Evolutionary conservation across 2,329 filamentous ascomycete genomes (phyloP).

Genomic region (Microdochium trichocladiopsis): DNA sequence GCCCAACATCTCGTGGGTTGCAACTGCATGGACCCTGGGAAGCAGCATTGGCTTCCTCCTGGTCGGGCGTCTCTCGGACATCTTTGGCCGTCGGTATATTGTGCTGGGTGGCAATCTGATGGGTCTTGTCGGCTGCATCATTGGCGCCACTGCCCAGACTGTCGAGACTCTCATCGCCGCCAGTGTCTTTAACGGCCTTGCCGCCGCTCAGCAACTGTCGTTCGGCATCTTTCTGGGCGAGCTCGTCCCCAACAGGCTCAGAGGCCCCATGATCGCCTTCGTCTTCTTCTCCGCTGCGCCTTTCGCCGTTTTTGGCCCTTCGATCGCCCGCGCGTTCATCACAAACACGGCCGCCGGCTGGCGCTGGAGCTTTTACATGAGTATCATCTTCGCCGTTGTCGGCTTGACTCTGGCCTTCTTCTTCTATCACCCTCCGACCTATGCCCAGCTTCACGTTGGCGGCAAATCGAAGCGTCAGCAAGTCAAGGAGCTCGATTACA

Average conservation of each 20-base stretch:
- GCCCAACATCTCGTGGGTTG: slow-evolving; percentile 22
- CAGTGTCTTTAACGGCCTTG: slow-evolving; percentile 28
- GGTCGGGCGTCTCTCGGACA: slow-evolving; percentile 32
- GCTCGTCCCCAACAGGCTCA: slow-evolving; percentile 33
- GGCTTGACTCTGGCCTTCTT: slow-evolving; percentile 30
- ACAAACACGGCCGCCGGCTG: slow-evolving; percentile 30
- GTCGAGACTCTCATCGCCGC: slow-evolving; percentile 28
- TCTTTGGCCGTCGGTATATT: slow-evolving; percentile 34
- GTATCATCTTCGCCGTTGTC: slow-evolving; percentile 32
- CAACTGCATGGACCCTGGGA: slow-evolving; percentile 14
- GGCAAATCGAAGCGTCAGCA: slow-evolving; percentile 27
- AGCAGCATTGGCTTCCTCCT: slow-evolving; percentile 19
- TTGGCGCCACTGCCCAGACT: slow-evolving; percentile 24
- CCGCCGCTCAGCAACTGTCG: slow-evolving; percentile 30
- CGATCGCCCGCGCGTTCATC: slow-evolving; percentile 37
- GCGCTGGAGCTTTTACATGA: slow-evolving; percentile 43
- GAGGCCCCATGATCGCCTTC: slow-evolving; percentile 26
- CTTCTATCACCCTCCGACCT: slow-evolving; percentile 40
- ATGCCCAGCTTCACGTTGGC: slow-evolving; percentile 30
- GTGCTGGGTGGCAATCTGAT: slow-evolving; percentile 24
- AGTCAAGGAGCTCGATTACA: slow-evolving; percentile 34
- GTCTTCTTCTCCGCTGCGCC: slow-evolving; percentile 31
- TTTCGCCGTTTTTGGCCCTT: slow-evolving; percentile 35
- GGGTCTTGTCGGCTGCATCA: slow-evolving; percentile 26
- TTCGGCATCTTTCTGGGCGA: slow-evolving; percentile 34